These are phyloP conservation scores for Eustoma russellianum DNA, from an alignment of 257 asterid species.

Conservation along the genomic window DNA sequence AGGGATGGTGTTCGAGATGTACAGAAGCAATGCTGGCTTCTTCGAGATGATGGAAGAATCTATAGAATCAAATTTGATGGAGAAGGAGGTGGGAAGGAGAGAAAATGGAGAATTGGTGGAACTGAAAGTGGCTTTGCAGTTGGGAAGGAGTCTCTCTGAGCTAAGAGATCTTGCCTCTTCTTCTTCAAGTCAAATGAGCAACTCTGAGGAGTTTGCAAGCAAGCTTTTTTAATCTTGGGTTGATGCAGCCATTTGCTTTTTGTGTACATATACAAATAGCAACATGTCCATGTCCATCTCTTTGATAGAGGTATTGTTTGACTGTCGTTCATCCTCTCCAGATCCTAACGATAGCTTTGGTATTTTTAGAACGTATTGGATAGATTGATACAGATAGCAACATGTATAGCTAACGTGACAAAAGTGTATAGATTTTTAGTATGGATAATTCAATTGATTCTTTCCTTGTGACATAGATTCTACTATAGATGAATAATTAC, in stretches of 20 bases:
- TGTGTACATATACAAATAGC: not conserved
- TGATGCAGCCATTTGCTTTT: no score
- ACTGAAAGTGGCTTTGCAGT: constrained; percentile 49
- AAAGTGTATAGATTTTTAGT: no score
- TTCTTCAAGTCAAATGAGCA: not conserved
- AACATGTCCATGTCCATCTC: no score
- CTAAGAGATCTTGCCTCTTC: constrained; percentile 38
- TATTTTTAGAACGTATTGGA: no score
- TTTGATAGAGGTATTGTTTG: no score
- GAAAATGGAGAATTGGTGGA: constrained; percentile 31
- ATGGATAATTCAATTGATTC: no score
- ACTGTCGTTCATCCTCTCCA: no score
- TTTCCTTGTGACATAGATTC: no score
- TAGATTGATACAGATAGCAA: no score
- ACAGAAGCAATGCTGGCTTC: constrained; percentile 72
- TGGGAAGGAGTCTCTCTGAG: constrained; percentile 66
- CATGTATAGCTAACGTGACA: no score
- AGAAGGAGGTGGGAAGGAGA: constrained; percentile 6
- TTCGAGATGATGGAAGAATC: constrained; percentile 52
- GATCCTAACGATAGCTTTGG: no score
- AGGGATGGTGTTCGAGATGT: constrained; percentile 84
- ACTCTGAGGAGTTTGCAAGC: constrained; percentile 14
- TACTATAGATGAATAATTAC: no score
- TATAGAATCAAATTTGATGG: constrained; percentile 39
- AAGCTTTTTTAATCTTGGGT: constrained; percentile 2